A percentile compares a stretch with the other conserved stretches of the same genome.
These are phyloP conservation scores for Xylaria sp. DNA, from an alignment of 2,329 filamentous ascomycete genomes.

Conservation along the genomic window DNA sequence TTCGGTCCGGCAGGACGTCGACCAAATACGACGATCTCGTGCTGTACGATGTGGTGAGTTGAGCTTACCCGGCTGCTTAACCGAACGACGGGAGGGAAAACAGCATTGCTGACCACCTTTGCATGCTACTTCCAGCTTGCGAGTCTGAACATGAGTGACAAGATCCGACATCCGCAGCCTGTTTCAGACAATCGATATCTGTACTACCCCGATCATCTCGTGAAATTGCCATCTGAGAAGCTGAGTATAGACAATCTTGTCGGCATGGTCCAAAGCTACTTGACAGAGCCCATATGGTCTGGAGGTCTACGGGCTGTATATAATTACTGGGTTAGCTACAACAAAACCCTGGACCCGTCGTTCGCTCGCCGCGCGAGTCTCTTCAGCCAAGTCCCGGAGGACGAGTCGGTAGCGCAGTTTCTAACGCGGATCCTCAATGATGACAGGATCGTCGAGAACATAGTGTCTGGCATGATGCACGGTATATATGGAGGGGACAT, in stretches of 20 bases:
- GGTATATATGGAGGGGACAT: conserved; percentile 95
- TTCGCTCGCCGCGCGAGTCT: fast-evolving
- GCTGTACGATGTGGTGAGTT: conserved; percentile 75
- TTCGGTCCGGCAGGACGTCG: conserved; percentile 62
- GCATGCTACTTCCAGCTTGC: conserved; percentile 58
- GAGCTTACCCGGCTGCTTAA: background rate
- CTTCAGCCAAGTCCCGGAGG: conserved; percentile 53
- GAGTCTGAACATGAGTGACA: conserved; percentile 64
- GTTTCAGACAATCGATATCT: conserved; percentile 74
- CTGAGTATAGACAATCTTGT: conserved; percentile 31
- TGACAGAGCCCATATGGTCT: conserved; percentile 46
- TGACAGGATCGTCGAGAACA: conserved; percentile 71
- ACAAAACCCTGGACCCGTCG: conserved; percentile 3
- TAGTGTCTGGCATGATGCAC: conserved; percentile 80
- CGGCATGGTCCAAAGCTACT: conserved; percentile 22
- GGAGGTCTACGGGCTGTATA: conserved; percentile 32
- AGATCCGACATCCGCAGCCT: conserved; percentile 63
- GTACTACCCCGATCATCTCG: conserved; percentile 87
- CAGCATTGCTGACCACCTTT: conserved; percentile 21
- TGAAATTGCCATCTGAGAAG: conserved; percentile 54
- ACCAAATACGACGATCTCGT: conserved; percentile 68
- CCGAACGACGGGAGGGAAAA: background rate
- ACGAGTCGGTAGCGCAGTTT: conserved; percentile 79
- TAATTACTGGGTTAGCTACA: conserved; percentile 24
- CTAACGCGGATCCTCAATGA: conserved; percentile 64